A percentile compares a stretch with the other conserved stretches of the same genome.
These are phyloP conservation scores for Pichia eremophila DNA, from an alignment of 805 yeast genomes.

Conservation along the genomic window DNA sequence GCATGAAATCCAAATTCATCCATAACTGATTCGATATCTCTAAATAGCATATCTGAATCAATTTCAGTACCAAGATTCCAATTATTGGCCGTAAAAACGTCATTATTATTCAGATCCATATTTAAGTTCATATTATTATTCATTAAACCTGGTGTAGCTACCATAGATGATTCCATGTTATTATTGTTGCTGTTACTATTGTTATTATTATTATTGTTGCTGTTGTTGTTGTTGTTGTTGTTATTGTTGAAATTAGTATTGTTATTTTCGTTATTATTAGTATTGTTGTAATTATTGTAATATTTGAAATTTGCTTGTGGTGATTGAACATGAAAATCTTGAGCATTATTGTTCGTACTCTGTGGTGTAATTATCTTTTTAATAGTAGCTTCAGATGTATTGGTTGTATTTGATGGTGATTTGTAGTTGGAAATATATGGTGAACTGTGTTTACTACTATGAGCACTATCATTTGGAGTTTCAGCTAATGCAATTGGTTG, in stretches of 20 bases:
- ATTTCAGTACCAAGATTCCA: slow-evolving; percentile 31
- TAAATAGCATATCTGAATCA: slow-evolving; percentile 55
- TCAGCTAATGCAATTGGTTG: slow-evolving; percentile 49
- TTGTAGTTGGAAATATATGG: slow-evolving; percentile 9
- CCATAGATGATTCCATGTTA: not conserved
- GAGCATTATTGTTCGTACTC: not conserved
- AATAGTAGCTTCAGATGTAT: not conserved
- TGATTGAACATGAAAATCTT: not conserved
- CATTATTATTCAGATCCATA: not conserved
- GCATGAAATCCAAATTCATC: slow-evolving; percentile 86
- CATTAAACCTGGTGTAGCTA: not conserved
- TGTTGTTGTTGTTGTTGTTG: too few species aligned
- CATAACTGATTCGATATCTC: slow-evolving; percentile 83
- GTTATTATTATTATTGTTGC: too few species aligned
- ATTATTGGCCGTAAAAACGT: slow-evolving; percentile 24
- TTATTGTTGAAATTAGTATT: not conserved
- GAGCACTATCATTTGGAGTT: slow-evolving; percentile 10
- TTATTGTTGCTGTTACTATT: too few species aligned
- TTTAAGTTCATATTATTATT: not conserved
- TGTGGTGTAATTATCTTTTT: slow-evolving; percentile 7
- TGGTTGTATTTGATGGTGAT: slow-evolving; percentile 7
- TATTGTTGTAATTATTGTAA: too few species aligned
- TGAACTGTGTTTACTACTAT: slow-evolving; percentile 11
- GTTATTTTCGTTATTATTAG: too few species aligned
- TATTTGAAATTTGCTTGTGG: not conserved